A percentile compares a stretch with the other conserved stretches of the same genome.
These are phyloP conservation scores for Crithidia expoeki DNA, from an alignment of 208 protist species.

Conservation along the genomic window DNA sequence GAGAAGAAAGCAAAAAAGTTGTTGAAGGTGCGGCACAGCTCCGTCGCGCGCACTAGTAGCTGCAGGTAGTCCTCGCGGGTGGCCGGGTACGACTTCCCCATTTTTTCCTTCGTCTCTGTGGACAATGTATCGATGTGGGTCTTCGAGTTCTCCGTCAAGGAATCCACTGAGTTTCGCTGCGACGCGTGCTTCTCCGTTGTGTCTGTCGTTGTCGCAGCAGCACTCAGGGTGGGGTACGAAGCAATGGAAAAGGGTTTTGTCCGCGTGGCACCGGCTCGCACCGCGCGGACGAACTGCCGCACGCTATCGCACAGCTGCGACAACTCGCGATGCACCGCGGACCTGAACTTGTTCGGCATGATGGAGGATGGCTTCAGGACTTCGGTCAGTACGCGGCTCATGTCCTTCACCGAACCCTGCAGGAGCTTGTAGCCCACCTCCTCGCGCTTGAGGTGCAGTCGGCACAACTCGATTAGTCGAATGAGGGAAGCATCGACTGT, in stretches of 20 bases:
- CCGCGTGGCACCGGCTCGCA: constrained; percentile 6
- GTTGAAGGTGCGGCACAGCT: constrained; percentile 38
- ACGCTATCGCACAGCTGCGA: background rate
- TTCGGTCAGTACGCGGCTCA: constrained; percentile 34
- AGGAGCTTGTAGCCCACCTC: constrained; percentile 30
- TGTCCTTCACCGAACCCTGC: constrained; percentile 33
- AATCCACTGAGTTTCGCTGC: too few relatives aligned
- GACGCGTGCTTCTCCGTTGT: background rate
- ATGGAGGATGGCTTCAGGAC: constrained; percentile 19
- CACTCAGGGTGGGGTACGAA: background rate
- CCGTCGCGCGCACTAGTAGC: constrained; percentile 20
- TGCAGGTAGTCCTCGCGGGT: constrained; percentile 6
- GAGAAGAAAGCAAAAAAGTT: constrained; percentile 40
- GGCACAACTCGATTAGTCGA: constrained; percentile 30
- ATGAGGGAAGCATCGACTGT: constrained; percentile 18
- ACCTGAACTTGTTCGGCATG: background rate
- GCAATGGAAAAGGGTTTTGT: constrained; percentile 6
- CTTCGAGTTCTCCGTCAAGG: too few relatives aligned
- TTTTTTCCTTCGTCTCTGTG: background rate
- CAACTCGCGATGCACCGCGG: constrained; percentile 20
- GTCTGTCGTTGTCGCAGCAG: background rate
- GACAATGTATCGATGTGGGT: background rate
- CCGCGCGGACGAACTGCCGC: constrained; percentile 13
- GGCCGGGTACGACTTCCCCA: background rate
- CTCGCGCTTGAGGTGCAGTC: constrained; percentile 33